Percentiles rank a stretch among this genome's conserved stretches.
These are phyloP conservation scores for Noccaea bulbosa DNA, from an alignment of 345 rosid genomes.

Conservation along the genomic window DNA sequence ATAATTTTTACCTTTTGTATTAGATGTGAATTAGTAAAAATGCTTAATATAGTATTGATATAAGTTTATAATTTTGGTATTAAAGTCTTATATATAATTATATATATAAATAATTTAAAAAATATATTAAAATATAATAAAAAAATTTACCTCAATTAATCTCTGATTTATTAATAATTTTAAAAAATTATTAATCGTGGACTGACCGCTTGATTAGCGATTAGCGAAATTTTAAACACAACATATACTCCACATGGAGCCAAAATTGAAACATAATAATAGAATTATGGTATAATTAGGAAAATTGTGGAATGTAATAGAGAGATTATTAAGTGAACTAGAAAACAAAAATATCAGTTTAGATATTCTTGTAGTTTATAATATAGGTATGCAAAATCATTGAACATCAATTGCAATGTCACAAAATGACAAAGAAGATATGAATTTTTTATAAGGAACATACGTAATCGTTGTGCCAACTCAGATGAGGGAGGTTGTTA, in stretches of 20 bases:
- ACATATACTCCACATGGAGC: conserved; percentile 6
- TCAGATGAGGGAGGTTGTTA: not conserved
- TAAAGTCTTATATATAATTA: no score
- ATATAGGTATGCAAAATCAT: conserved; percentile 5
- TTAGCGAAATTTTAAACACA: no score
- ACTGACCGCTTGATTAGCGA: no score
- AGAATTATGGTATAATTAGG: not conserved
- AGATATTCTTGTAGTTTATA: not conserved
- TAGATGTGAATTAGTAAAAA: no score
- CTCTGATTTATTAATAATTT: no score
- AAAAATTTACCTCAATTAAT: no score
- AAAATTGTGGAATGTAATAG: not conserved
- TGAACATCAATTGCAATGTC: not conserved
- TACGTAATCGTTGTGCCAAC: conserved; percentile 11
- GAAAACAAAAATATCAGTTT: not conserved
- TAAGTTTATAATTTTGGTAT: no score
- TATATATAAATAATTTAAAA: no score
- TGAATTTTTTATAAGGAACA: not conserved
- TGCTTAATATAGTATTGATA: no score
- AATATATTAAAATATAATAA: no score
- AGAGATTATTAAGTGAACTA: not conserved
- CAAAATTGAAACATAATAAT: not conserved
- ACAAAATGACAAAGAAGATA: not conserved
- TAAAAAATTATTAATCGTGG: no score
- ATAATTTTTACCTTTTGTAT: no score